Conservation (phyloP, 306 rosid genomes). For the Rosa persica region DNA sequence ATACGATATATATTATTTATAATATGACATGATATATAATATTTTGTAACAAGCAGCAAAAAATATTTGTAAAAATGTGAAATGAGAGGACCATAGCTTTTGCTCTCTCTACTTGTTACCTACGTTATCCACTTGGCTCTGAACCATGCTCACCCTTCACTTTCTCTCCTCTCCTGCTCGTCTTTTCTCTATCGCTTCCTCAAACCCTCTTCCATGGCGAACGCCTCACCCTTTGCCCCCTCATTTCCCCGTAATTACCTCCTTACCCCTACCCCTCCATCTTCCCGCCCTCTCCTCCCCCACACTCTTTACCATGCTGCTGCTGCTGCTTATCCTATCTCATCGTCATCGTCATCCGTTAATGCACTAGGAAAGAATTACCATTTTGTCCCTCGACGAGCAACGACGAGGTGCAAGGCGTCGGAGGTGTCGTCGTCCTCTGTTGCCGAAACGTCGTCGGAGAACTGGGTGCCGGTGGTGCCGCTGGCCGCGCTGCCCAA, state of each 20-base stretch:
- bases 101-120: neutral
- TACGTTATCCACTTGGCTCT: slow-evolving; percentile 9
- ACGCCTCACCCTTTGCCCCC: slow-evolving; percentile 41
- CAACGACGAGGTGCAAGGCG: slow-evolving; percentile 47
- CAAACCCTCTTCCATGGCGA: slow-evolving; percentile 39
- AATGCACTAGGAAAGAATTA: neutral
- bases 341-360: neutral
- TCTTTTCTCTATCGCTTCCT: neutral
- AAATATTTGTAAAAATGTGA: neutral
- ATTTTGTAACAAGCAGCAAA: too few relatives aligned
- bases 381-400: neutral
- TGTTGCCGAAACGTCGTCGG: slow-evolving; percentile 9
- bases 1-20: too few relatives aligned
- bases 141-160: slow-evolving; percentile 24
- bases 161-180: neutral
- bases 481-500: slow-evolving; percentile 81
- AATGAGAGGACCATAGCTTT: neutral
- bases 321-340: neutral
- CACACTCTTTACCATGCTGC: neutral
- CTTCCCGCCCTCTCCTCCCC: slow-evolving; percentile 10
- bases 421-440: slow-evolving; percentile 13
- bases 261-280: slow-evolving; percentile 14
- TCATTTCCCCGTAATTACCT: slow-evolving; percentile 30
- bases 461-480: slow-evolving; percentile 88
- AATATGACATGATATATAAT: too few relatives aligned